A percentile compares a stretch with the other conserved stretches of the same genome.
Conservation (phyloP, 2,329 filamentous ascomycete species). For the Juglanconis juglandina region DNA sequence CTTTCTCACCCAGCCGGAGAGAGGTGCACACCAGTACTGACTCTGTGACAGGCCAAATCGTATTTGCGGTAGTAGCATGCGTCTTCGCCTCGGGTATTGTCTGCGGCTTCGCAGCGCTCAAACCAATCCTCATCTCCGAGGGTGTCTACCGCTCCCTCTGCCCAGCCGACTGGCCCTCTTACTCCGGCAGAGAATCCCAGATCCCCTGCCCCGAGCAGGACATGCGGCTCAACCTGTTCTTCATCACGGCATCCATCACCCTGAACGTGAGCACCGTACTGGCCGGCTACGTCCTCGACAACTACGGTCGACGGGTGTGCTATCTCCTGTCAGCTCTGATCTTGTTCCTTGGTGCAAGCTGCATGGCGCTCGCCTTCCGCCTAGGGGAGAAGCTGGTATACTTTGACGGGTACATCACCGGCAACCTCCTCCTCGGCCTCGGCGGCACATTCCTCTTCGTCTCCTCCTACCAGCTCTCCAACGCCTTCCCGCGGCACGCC, state of each 20-base stretch:
- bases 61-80: conserved; percentile 61
- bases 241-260: conserved; percentile 37
- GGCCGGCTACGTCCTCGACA: conserved; percentile 64
- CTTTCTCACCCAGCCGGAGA: no score
- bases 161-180: conserved; percentile 25
- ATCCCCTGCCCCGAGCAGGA: conserved; percentile 51
- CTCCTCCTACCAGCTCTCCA: conserved; percentile 62
- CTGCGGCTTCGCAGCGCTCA: conserved; percentile 64
- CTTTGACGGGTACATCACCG: conserved; percentile 59
- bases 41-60: conserved; percentile 53
- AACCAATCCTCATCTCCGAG: conserved; percentile 57
- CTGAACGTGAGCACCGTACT: conserved; percentile 66
- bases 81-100: conserved; percentile 62
- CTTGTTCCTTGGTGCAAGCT: conserved; percentile 56
- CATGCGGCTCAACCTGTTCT: conserved; percentile 63
- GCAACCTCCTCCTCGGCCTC: conserved; percentile 58
- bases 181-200: conserved; percentile 7
- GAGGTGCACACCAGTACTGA: background rate
- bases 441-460: conserved; percentile 64
- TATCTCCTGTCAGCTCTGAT: conserved; percentile 59
- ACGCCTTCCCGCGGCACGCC: conserved; percentile 58
- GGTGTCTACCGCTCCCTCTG: conserved; percentile 56
- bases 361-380: conserved; percentile 30
- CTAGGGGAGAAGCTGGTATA: conserved; percentile 10
- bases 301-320: conserved; percentile 61